phyloP scores from a whole-genome alignment of 176 grass and related monocot genomes.

The Musa beccarii region DNA sequence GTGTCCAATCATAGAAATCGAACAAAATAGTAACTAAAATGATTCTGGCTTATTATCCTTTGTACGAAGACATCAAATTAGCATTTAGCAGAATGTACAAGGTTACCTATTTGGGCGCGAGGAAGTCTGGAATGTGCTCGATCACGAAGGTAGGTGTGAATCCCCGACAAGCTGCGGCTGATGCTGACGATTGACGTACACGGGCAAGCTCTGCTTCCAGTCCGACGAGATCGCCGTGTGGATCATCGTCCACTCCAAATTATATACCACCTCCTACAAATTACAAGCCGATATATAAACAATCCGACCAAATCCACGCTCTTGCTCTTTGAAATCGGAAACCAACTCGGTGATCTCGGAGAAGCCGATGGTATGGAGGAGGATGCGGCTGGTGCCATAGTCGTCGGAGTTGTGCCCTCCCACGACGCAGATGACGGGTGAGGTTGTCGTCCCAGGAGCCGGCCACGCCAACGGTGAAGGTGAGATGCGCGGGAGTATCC shows the following conservation, averaged over 20 bases:
- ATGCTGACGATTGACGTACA: conserved; percentile 8
- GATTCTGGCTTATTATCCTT: too few species aligned
- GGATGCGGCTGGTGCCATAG: conserved; percentile 13
- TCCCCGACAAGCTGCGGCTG: conserved; percentile 16
- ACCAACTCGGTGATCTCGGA: conserved; percentile 6
- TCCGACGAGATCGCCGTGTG: conserved; percentile 12
- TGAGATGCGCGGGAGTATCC: conserved; percentile 5
- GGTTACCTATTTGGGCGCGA: neutral
- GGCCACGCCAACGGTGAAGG: conserved; percentile 18
- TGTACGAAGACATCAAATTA: too few species aligned
- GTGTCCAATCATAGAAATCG: too few species aligned
- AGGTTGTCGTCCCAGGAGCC: conserved; percentile 19
- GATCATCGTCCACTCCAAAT: conserved; percentile 17
- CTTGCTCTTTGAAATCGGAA: too few species aligned
- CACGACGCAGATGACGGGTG: conserved; percentile 11
- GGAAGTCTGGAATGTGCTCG: conserved; percentile 5
- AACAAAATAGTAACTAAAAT: too few species aligned
- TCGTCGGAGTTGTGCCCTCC: conserved; percentile 14
- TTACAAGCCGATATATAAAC: neutral
- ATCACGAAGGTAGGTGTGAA: neutral
- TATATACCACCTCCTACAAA: conserved; percentile 3
- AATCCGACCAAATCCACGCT: too few species aligned
- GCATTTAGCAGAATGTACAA: too few species aligned
- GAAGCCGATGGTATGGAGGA: conserved; percentile 18
- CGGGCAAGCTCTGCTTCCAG: conserved; percentile 5